These are phyloP conservation scores for Inga oerstediana DNA, from an alignment of 306 rosid genomes.

Conservation along the genomic window DNA sequence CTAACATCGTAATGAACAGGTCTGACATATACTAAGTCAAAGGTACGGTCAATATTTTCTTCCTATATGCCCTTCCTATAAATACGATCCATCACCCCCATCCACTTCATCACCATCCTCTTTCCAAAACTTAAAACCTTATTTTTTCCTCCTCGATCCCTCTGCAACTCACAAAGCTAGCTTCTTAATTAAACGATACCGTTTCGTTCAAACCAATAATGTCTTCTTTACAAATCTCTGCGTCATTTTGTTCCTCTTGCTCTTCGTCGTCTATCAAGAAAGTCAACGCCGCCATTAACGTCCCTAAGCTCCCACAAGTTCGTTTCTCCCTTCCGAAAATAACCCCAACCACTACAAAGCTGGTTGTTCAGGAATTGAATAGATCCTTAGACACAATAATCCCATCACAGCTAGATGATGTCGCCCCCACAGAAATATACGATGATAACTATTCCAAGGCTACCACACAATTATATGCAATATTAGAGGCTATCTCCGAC, in stretches of 20 bases:
- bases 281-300: conserved; percentile 44
- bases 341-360: conserved; percentile 2
- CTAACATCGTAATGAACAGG: not conserved
- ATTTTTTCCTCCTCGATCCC: not conserved
- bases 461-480: conserved; percentile 44
- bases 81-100: not conserved
- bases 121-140: not conserved
- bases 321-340: conserved; percentile 28
- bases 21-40: not conserved
- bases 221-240: conserved; percentile 35
- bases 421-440: not conserved
- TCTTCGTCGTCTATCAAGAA: conserved; percentile 32
- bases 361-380: conserved; percentile 22
- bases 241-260: conserved; percentile 31
- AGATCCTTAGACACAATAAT: conserved; percentile 14
- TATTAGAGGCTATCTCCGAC: conserved; percentile 53
- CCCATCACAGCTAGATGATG: not conserved
- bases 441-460: conserved; percentile 1
- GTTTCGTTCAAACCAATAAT: conserved; percentile 26
- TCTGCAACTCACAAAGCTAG: not conserved
- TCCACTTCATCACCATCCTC: not conserved
- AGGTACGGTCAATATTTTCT: not conserved
- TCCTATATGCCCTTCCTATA: not conserved
- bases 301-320: conserved; percentile 44
- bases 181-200: not conserved